Conservation (phyloP, 2,329 filamentous ascomycete species). For the Eutypa lata region DNA sequence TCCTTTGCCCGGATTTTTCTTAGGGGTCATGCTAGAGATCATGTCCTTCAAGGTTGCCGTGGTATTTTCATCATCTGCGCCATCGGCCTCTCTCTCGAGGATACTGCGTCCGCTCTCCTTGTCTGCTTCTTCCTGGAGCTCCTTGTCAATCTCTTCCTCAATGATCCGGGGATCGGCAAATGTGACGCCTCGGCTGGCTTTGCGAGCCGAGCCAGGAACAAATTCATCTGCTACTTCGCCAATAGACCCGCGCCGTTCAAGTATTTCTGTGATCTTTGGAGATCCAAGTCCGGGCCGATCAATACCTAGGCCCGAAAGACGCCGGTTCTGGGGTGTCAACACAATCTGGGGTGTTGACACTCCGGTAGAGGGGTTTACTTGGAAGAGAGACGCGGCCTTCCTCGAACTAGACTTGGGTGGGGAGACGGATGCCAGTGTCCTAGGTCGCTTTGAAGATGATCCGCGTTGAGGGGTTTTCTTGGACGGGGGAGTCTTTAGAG, state of each 20-base stretch:
- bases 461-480: slow-evolving; percentile 42
- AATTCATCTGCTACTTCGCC: slow-evolving; percentile 64
- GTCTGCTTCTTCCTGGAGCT: slow-evolving; percentile 58
- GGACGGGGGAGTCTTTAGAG: slow-evolving; percentile 47
- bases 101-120: slow-evolving; percentile 58
- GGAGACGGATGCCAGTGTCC: slow-evolving; percentile 2
- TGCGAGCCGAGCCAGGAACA: slow-evolving; percentile 42
- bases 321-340: slow-evolving; percentile 57
- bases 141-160: slow-evolving; percentile 60
- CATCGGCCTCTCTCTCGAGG: slow-evolving; percentile 50
- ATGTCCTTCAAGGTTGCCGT: slow-evolving; percentile 70
- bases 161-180: slow-evolving; percentile 65
- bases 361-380: slow-evolving; percentile 42
- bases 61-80: slow-evolving; percentile 54
- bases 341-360: slow-evolving; percentile 60
- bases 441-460: slow-evolving; percentile 46
- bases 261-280: slow-evolving; percentile 66
- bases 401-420: slow-evolving; percentile 22
- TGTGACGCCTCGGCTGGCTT: slow-evolving; percentile 45
- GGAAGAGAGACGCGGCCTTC: slow-evolving; percentile 30
- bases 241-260: slow-evolving; percentile 70
- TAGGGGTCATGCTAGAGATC: slow-evolving; percentile 75
- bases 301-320: slow-evolving; percentile 65
- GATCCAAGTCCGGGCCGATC: slow-evolving; percentile 72
- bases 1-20: slow-evolving; percentile 63